phyloP scores from a whole-genome alignment of 495 filamentous ascomycete genomes.

The Parmelia sp. region DNA sequence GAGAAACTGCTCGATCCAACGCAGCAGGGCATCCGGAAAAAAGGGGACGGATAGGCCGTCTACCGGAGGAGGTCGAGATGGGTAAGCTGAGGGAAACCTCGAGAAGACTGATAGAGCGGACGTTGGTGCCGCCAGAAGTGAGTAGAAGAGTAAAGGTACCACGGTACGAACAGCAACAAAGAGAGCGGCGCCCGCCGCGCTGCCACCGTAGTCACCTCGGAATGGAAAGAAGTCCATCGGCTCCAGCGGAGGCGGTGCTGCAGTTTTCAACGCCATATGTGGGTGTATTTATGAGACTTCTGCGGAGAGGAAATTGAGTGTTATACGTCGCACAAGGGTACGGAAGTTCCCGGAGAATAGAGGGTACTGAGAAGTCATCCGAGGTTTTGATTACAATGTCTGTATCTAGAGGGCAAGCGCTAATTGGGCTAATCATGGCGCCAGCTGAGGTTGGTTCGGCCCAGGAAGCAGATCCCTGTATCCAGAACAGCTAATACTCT shows the following conservation, averaged over 20 bases:
- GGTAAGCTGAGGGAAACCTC: neutral
- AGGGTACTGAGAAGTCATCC: too few relatives aligned
- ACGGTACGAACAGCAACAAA: neutral
- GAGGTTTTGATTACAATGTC: too few relatives aligned
- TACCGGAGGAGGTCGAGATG: slow-evolving; percentile 7
- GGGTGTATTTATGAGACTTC: neutral
- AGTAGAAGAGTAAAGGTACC: slow-evolving; percentile 7
- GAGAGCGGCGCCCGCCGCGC: slow-evolving; percentile 1
- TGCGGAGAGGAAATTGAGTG: neutral
- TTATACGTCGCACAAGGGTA: too few relatives aligned
- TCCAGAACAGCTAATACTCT: neutral
- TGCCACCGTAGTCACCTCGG: slow-evolving; percentile 7
- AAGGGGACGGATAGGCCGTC: neutral
- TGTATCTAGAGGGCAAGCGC: neutral
- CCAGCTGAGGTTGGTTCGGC: neutral
- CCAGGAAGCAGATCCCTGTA: neutral
- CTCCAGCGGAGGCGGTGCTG: slow-evolving; percentile 4
- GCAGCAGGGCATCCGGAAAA: slow-evolving; percentile 1
- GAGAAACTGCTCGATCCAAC: neutral
- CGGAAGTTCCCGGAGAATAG: too few relatives aligned
- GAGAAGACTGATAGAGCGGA: slow-evolving; percentile 5
- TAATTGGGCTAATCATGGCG: neutral
- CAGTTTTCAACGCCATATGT: neutral
- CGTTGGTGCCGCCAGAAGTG: neutral
- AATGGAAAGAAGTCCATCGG: slow-evolving; percentile 11